These are phyloP conservation scores for Didymella glomerata DNA, from an alignment of 2,329 filamentous ascomycete genomes.

Conservation along the genomic window DNA sequence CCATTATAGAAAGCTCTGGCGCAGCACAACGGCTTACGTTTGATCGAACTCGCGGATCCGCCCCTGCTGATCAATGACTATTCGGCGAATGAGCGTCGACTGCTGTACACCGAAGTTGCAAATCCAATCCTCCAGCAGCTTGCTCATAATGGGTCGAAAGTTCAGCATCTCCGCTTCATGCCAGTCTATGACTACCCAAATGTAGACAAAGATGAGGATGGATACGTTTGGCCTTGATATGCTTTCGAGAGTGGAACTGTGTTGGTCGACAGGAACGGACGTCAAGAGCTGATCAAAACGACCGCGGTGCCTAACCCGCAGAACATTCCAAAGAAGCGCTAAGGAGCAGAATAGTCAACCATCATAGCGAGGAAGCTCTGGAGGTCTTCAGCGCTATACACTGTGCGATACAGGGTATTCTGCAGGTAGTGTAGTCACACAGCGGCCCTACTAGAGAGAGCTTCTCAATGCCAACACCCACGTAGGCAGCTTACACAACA, in stretches of 20 bases:
- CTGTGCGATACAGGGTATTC: too few species aligned
- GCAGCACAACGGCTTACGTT: background rate
- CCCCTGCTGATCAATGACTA: background rate
- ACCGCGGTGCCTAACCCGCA: background rate
- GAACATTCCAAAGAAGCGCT: background rate
- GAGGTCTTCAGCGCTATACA: too few species aligned
- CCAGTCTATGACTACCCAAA: background rate
- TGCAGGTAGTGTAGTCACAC: background rate
- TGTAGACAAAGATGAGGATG: background rate
- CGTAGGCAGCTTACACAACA: conserved; percentile 6
- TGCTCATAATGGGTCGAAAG: background rate
- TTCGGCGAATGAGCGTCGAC: background rate
- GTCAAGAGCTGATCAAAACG: background rate
- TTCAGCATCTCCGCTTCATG: background rate
- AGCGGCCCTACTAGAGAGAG: too few species aligned
- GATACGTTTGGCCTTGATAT: background rate
- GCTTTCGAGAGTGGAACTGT: background rate
- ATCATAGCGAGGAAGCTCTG: too few species aligned
- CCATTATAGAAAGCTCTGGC: background rate
- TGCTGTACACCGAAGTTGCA: background rate
- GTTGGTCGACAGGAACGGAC: background rate
- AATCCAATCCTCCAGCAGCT: background rate
- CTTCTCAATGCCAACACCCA: background rate
- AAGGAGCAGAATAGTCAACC: background rate
- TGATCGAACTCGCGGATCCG: background rate